Evolutionary conservation across 2,329 filamentous ascomycete genomes (phyloP).

Genomic region (Sporothrix pallida): DNA sequence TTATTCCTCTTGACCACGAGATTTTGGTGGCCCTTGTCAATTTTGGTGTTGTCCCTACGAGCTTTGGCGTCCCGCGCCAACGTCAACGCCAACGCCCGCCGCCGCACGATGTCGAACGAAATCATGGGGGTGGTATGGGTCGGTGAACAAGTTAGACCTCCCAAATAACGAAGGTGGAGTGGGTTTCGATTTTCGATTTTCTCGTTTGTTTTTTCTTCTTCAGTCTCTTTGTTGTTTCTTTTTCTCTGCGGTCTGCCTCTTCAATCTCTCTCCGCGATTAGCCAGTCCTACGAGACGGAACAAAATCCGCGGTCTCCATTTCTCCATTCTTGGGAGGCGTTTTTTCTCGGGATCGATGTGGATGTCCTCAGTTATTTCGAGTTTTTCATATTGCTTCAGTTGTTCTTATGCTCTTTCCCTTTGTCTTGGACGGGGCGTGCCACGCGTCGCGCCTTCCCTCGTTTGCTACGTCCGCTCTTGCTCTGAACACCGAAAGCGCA

Average conservation of each 20-base stretch:
- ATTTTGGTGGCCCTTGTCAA: background rate
- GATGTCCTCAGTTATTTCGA: background rate
- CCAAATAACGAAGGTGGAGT: background rate
- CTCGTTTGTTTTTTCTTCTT: background rate
- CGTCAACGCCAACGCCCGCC: background rate
- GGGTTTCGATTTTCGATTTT: background rate
- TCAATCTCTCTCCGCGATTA: constrained; percentile 5
- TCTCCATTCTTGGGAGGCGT: background rate
- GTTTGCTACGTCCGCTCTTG: background rate
- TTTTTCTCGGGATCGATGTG: background rate
- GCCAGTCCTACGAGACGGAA: constrained; percentile 8
- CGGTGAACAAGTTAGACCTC: background rate
- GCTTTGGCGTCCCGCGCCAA: background rate
- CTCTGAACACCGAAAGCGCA: too few species aligned
- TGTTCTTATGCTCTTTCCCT: too few species aligned
- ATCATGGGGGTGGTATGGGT: background rate
- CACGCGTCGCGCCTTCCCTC: background rate
- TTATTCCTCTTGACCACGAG: constrained; percentile 1
- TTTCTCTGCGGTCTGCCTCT: background rate
- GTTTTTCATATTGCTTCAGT: background rate
- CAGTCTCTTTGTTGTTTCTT: background rate
- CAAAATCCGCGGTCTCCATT: background rate
- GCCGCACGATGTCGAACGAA: background rate
- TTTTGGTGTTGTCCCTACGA: background rate
- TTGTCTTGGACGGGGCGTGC: too few species aligned